Evolutionary conservation across 768 basidiomycete genomes (phyloP).

Genomic region (Lactarius trivialis): DNA sequence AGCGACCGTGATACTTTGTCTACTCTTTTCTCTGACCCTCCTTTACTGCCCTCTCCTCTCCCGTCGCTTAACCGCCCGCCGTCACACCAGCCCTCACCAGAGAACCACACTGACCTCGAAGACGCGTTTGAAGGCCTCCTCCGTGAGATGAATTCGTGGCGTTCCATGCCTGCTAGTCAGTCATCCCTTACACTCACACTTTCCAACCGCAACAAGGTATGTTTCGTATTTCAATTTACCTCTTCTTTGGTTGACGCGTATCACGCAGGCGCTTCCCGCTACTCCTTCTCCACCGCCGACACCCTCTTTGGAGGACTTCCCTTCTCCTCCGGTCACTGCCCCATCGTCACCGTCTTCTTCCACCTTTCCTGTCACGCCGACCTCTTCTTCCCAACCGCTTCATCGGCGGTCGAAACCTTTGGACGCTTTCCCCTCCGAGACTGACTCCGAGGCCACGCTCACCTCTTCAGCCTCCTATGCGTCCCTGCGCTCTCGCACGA

Average conservation of each 20-base stretch:
- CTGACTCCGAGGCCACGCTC: slow-evolving; percentile 18
- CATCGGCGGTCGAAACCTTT: slow-evolving; percentile 20
- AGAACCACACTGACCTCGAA: slow-evolving; percentile 30
- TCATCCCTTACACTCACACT: slow-evolving; percentile 7
- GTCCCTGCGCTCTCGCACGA: slow-evolving; percentile 20
- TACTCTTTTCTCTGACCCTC: slow-evolving; percentile 31
- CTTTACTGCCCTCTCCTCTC: slow-evolving; percentile 30
- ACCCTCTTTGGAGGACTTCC: slow-evolving; percentile 12
- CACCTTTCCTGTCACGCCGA: slow-evolving; percentile 16
- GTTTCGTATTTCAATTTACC: neutral
- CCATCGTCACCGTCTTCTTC: slow-evolving; percentile 21
- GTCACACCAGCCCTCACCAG: slow-evolving; percentile 10
- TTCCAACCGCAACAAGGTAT: slow-evolving; percentile 22
- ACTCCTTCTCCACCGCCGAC: slow-evolving; percentile 14
- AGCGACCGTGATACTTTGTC: slow-evolving; percentile 1
- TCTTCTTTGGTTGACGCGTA: neutral
- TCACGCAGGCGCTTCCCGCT: slow-evolving; percentile 12
- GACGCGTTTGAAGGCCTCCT: slow-evolving; percentile 34
- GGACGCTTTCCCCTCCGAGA: slow-evolving; percentile 2
- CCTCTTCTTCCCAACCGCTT: slow-evolving; percentile 18
- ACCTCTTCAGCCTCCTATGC: slow-evolving; percentile 23
- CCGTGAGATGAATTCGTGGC: slow-evolving; percentile 31
- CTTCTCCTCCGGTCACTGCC: slow-evolving; percentile 12
- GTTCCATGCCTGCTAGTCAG: neutral
- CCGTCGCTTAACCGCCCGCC: neutral